phyloP scores from a whole-genome alignment of 192 early-diverging fungal species.

The Coemansia sp. region DNA sequence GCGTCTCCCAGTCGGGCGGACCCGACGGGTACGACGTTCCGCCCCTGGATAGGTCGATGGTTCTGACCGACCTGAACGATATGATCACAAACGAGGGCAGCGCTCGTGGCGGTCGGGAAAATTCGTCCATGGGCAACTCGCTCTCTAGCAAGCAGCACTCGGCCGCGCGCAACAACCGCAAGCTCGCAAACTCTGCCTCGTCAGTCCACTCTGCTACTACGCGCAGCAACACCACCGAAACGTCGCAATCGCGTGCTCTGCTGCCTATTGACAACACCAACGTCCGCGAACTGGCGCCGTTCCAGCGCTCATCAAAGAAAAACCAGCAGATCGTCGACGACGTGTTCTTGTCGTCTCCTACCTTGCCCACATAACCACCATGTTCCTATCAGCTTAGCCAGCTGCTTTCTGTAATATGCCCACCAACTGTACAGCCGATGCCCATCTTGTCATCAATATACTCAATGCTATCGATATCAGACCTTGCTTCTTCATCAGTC shows the following conservation, averaged over 20 bases:
- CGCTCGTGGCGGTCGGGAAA: constrained; percentile 27
- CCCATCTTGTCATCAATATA: constrained; percentile 8
- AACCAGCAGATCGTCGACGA: constrained; percentile 56
- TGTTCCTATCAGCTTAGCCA: neutral
- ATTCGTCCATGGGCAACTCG: constrained; percentile 45
- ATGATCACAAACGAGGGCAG: constrained; percentile 45
- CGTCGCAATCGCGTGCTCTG: constrained; percentile 50
- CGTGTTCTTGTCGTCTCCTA: constrained; percentile 39
- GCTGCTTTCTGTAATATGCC: neutral
- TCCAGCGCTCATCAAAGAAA: constrained; percentile 52
- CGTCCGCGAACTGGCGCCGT: constrained; percentile 51
- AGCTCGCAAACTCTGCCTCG: constrained; percentile 26
- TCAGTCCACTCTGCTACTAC: constrained; percentile 43
- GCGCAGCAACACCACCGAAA: constrained; percentile 46
- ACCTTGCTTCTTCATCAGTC: neutral
- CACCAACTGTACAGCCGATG: no score
- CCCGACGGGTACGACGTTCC: constrained; percentile 33
- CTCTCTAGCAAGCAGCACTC: constrained; percentile 41
- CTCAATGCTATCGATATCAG: neutral
- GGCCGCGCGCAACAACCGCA: constrained; percentile 15
- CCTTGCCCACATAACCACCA: constrained; percentile 28
- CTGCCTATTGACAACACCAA: constrained; percentile 57
- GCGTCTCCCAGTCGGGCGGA: constrained; percentile 35
- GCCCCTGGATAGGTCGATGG: constrained; percentile 50
- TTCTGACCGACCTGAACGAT: constrained; percentile 53